Evolutionary conservation across 2,329 filamentous ascomycete species (phyloP).

Genomic region (Fusarium begoniae): DNA sequence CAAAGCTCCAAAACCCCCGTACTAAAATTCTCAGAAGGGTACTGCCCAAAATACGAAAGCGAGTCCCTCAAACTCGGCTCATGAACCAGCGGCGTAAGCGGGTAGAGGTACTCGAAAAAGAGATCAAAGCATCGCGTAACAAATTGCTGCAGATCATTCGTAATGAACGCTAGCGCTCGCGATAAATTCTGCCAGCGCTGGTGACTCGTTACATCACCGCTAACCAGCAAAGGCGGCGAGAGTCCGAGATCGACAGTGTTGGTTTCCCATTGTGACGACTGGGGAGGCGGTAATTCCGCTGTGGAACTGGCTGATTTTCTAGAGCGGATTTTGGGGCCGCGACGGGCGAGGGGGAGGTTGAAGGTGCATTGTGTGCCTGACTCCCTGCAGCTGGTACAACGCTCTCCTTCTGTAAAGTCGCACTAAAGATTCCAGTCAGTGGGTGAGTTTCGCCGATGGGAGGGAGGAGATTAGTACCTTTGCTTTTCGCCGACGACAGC

Average conservation of each 20-base stretch:
- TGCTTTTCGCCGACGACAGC: conserved; percentile 50
- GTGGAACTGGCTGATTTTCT: conserved; percentile 15
- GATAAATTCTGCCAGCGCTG: conserved; percentile 44
- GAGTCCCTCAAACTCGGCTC: conserved; percentile 52
- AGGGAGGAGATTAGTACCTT: conserved; percentile 38
- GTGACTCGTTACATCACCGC: conserved; percentile 16
- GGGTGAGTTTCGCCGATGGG: conserved; percentile 12
- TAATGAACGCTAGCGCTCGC: conserved; percentile 36
- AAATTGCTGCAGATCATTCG: conserved; percentile 39
- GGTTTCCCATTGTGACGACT: conserved; percentile 34
- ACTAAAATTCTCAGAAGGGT: conserved; percentile 16
- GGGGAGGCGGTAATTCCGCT: conserved; percentile 22
- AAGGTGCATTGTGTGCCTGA: conserved; percentile 49
- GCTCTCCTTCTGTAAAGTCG: conserved; percentile 36
- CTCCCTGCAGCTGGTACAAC: conserved; percentile 48
- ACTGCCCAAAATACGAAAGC: conserved; percentile 45
- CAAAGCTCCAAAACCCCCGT: conserved; percentile 41
- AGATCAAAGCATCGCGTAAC: conserved; percentile 50
- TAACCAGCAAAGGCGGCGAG: conserved; percentile 36
- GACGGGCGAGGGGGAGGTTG: conserved; percentile 49
- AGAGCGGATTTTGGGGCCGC: conserved; percentile 48
- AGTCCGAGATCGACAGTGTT: conserved; percentile 28
- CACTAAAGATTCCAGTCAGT: conserved; percentile 37
- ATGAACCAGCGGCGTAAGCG: conserved; percentile 53
- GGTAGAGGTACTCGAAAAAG: conserved; percentile 55